A percentile compares a stretch with the other conserved stretches of the same genome.
phyloP scores from a whole-genome alignment of 2,329 filamentous ascomycete genomes.

The Colletotrichum eleusines region DNA sequence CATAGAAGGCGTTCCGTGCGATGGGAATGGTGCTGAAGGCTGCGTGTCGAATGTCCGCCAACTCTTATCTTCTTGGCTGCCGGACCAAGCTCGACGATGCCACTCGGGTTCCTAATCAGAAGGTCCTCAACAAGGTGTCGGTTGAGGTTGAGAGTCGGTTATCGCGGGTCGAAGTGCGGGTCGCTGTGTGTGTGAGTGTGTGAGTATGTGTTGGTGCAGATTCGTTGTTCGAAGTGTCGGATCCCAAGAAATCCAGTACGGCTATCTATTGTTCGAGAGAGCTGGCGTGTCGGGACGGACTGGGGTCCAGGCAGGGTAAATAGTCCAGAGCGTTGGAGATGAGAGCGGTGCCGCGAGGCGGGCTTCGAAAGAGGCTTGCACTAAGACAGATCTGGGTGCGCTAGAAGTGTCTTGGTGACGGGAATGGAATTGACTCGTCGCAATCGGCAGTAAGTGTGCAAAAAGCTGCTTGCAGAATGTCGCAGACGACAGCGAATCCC shows the following conservation, averaged over 20 bases:
- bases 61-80: not conserved
- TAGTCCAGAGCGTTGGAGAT: slow-evolving; percentile 37
- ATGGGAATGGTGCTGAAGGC: not conserved
- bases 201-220: not conserved
- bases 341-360: slow-evolving; percentile 8
- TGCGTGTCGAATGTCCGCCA: not conserved
- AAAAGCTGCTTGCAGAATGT: slow-evolving; percentile 40
- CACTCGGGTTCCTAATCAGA: not conserved
- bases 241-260: not conserved
- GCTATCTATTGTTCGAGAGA: not conserved
- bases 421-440: slow-evolving; percentile 43
- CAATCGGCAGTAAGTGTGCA: slow-evolving; percentile 33
- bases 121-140: not conserved
- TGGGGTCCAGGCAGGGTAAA: slow-evolving; percentile 35
- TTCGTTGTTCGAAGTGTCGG: slow-evolving; percentile 7
- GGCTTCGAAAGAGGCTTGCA: slow-evolving; percentile 34
- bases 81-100: not conserved
- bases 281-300: slow-evolving; percentile 12
- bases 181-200: no score
- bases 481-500: slow-evolving; percentile 15
- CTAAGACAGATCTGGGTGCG: slow-evolving; percentile 31
- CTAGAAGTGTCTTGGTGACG: slow-evolving; percentile 42
- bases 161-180: not conserved
- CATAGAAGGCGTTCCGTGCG: slow-evolving; percentile 12
- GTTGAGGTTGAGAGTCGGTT: not conserved